Conservation (phyloP, 352 stramenopile species). For the Pythium apleroticum region DNA sequence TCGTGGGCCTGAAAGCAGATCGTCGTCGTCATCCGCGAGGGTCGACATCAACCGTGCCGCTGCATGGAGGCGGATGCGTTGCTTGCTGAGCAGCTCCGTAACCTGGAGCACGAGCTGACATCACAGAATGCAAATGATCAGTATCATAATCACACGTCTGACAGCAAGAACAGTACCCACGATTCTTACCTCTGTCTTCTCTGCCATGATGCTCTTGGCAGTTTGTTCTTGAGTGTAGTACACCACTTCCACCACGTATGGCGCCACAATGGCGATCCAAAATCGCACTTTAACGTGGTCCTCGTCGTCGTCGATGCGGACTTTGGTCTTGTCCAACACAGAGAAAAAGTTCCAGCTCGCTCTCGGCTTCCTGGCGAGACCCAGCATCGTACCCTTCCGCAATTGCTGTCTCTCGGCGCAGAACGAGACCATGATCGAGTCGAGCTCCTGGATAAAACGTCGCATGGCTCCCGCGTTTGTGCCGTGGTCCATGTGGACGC, state of each 20-base stretch:
- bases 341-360: constrained; percentile 45
- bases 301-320: constrained; percentile 28
- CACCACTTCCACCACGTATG: constrained; percentile 70
- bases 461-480: constrained; percentile 51
- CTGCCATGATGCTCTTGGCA: constrained; percentile 53
- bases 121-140: neutral
- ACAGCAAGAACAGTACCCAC: neutral
- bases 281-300: constrained; percentile 43
- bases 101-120: constrained; percentile 46
- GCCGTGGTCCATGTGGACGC: constrained; percentile 56
- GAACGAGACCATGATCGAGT: constrained; percentile 41
- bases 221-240: constrained; percentile 76
- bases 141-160: neutral
- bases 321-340: constrained; percentile 41
- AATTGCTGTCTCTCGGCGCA: constrained; percentile 24
- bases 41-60: constrained; percentile 12
- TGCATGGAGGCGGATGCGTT: constrained; percentile 29
- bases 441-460: constrained; percentile 73
- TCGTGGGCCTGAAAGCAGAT: neutral
- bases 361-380: constrained; percentile 43
- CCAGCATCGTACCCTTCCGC: constrained; percentile 39
- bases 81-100: constrained; percentile 44
- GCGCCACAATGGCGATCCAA: constrained; percentile 70
- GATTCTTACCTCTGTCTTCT: constrained; percentile 61
- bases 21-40: neutral